phyloP scores from a whole-genome alignment of 1,284 basidiomycete genomes.

The Hypsizygus ulmarius region DNA sequence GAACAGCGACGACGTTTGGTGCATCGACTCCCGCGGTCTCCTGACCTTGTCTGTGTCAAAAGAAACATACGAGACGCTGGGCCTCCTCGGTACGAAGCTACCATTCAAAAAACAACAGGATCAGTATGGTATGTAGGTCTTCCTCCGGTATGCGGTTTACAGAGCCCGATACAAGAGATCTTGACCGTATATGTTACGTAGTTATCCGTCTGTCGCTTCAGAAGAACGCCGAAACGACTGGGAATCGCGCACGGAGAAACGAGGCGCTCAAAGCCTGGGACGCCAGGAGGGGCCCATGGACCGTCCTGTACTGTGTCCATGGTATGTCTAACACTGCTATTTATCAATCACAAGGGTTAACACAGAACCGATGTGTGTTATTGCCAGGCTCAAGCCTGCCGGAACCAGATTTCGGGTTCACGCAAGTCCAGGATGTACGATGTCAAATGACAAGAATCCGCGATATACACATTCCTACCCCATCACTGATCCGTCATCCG shows the following conservation, averaged over 20 bases:
- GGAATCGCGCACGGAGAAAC: slow-evolving; percentile 32
- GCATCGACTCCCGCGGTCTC: slow-evolving; percentile 55
- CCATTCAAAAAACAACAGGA: slow-evolving; percentile 47
- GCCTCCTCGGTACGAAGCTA: slow-evolving; percentile 50
- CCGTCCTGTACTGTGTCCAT: slow-evolving; percentile 36
- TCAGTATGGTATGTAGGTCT: slow-evolving; percentile 47
- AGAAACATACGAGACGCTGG: slow-evolving; percentile 54
- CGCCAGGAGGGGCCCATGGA: slow-evolving; percentile 40
- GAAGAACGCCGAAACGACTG: slow-evolving; percentile 32
- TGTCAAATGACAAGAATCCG: slow-evolving; percentile 21
- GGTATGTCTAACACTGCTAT: slow-evolving; percentile 17
- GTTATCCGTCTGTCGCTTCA: slow-evolving; percentile 45
- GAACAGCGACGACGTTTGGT: slow-evolving; percentile 56
- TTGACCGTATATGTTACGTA: slow-evolving; percentile 19
- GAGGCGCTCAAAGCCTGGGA: slow-evolving; percentile 42
- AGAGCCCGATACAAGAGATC: background rate
- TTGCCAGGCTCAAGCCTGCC: slow-evolving; percentile 12
- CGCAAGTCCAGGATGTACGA: slow-evolving; percentile 13
- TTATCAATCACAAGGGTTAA: background rate
- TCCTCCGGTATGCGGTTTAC: background rate
- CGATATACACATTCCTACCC: slow-evolving; percentile 34
- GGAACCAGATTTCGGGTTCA: slow-evolving; percentile 9
- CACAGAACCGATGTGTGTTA: background rate
- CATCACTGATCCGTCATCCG: slow-evolving; percentile 26
- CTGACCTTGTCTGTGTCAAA: slow-evolving; percentile 55